phyloP scores from a whole-genome alignment of 1,139 yeast genomes.

The Kodamaea sp. region DNA sequence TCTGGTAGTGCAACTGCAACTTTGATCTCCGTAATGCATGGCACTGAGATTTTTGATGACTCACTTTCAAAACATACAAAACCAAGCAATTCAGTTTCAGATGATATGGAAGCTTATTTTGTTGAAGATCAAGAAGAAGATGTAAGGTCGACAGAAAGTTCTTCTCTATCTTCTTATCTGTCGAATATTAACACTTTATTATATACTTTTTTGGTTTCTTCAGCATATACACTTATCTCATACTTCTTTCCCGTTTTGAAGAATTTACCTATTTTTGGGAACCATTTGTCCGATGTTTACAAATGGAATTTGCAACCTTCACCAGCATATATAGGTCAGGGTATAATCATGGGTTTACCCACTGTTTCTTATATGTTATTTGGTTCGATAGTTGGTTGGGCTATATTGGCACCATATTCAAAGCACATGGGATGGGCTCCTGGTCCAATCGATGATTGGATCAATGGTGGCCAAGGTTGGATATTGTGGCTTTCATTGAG shows the following conservation, averaged over 20 bases:
- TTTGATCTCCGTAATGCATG: conserved; percentile 80
- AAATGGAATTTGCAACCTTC: conserved; percentile 92
- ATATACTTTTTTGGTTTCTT: conserved; percentile 63
- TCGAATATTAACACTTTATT: conserved; percentile 57
- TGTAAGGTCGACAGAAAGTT: not conserved
- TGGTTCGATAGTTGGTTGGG: conserved; percentile 93
- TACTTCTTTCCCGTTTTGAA: conserved; percentile 71
- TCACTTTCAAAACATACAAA: conserved; percentile 3
- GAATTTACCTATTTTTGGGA: conserved; percentile 74
- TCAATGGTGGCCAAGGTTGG: conserved; percentile 95
- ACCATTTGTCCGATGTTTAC: conserved; percentile 56
- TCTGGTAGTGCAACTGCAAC: conserved; percentile 97
- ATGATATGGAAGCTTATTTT: conserved; percentile 9
- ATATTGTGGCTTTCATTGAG: conserved; percentile 90
- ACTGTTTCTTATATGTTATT: conserved; percentile 88
- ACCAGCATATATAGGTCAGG: conserved; percentile 97
- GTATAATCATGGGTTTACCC: conserved; percentile 93
- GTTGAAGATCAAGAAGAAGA: not conserved
- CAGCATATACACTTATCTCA: conserved; percentile 65
- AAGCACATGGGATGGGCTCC: conserved; percentile 77
- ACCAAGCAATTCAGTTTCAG: conserved; percentile 4
- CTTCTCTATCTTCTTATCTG: conserved; percentile 27
- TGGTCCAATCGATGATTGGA: conserved; percentile 89
- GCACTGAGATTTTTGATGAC: conserved; percentile 54
- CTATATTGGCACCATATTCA: conserved; percentile 75